Evolutionary conservation across 257 asterid genomes (phyloP), one percentile per base, ranked within the genome.

Genomic region (Linaria vulgaris): DNA sequence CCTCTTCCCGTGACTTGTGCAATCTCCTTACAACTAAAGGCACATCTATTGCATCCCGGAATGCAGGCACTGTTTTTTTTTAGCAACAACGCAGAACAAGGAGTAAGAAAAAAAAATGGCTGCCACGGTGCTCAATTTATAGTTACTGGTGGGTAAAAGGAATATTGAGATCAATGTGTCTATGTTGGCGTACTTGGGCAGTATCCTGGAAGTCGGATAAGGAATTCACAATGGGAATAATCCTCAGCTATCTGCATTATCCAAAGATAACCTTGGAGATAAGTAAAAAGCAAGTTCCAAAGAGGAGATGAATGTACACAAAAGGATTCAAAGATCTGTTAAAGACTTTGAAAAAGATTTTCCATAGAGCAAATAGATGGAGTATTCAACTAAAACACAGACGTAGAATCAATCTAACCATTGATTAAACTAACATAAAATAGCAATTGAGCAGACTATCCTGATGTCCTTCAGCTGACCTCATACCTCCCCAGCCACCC

Each of bases 151-250:
- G 13, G 37, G 46, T 41, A 24, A 4, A 24, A 39, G 24, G 43
- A 47, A 39, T 41, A 43, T 56, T 30, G 27, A 64, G 27, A 50
- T 51, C 19, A 19, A 19, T 46, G 59, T 27, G 73, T 50, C 61
- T 3, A 12, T 22, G 64, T 44, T 57, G 41, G 65, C 80, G 59
- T 90, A 94, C 99, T 94, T 78, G 99, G 99, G 75, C 97, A 94
- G 80, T 87, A 94, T 76, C 99, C 97, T 43, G 97, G 99, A 23
- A 94, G 94, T 51, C 99, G 97, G 71, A 94, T 90, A 59, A 90
- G 95, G 76, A 87, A 90, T 79, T 94, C 99, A 76, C 97, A 94
- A 63, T 90, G 95, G 1, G 99, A 94, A 80, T 94, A 94, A 73
- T 94, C 99, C 76, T 94, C 97, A 20, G 99, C 99, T 61, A 94